Evolutionary conservation across 768 basidiomycete species (phyloP), one percentile per base, ranked within the genome.

Genomic region (Sporobolomyces roseus): DNA sequence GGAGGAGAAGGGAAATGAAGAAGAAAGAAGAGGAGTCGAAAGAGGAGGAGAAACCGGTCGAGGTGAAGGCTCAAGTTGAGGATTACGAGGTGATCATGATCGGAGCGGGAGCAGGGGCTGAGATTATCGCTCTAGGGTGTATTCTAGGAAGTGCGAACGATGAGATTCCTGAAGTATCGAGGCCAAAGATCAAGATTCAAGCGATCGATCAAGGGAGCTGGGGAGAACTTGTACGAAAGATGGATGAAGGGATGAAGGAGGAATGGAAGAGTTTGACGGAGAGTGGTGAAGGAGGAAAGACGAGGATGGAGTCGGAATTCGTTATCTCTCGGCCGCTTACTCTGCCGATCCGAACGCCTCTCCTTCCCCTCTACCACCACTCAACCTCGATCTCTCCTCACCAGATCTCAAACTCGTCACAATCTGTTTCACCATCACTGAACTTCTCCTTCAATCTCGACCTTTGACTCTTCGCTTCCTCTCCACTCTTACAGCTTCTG

Each of bases 391-490:
- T 23, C 45, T 65, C 33, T 16, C 61, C 12, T 51, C n/a, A 36
- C 60, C 63, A 13, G 35, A 50, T 0, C 27, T 63, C 23, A 35
- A 52, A n/a, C 61, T 74, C 23, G 55, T 74, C 66, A 75, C 75
- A 43, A 65, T 73, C 58, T 56, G 63, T 58, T 76, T 68, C 70
- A 76, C 75, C 21, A 69, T 71, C 61, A 65, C 70, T 43, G 75
- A 76, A 48, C 74, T 76, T 43, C 68, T 76, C 53, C 64, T 73
- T 21, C 63, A 75, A 35, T 75, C 74, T 21, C 69, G 74, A n/a
- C 4, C 54, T 4, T 53, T 61, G 46, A 75, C 74, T 7, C 61
- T 76, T 25, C 67, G 74, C 33, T 61, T 76, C 58, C 68, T 76
- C 35, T 59, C 65, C 17, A 41, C 53, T 38, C 29, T 76, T 25